Base-by-base conservation (phyloP, 163 green algal genomes). In the Coccomyxa subellipsoidea region DNA sequence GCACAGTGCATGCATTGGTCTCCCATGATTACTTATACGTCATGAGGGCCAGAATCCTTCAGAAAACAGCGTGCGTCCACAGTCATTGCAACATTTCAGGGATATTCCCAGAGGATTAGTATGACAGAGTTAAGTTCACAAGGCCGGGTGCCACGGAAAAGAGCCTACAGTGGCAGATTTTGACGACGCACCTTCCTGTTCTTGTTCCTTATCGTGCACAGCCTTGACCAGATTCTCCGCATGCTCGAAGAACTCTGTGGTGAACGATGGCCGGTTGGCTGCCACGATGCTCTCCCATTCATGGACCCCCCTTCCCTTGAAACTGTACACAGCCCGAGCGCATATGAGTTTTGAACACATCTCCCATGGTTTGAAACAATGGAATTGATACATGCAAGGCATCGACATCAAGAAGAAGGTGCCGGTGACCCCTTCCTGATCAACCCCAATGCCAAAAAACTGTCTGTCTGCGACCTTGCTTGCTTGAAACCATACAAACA, bases 271-370 rank as follows among this genome's bases (percentile, higher is more conserved):
- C 18, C 92, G 86, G 34, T 86, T 53, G 32, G 59, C 18, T 21
- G 83, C 87, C 27, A 96, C 89, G 15, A 96, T 81, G 27, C 78
- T 77, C 81, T 95, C 89, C 91, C 90, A 95, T 66, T 94, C 88
- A 7, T 78, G 31, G 36, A 69, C 78, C 1, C 81, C 53, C 32
- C 69, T 72, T 0, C 70, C 40, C 71, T 82, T 69, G 80, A 93
- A 93, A 31, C 80, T 54, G 27, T 38, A 66, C 4, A 93, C 29
- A 29, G 54, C 21, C 23, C 1, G 47, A 12, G 23, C 10, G 40
- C 40, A 54, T 54, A 8, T 54, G 8, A 54, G 8, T 54, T 18
- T 18, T 59, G 21, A 6, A 27, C 15, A 27, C 23, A 1, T 59
- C n/a, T n/a, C n/a, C n/a, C n/a, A n/a, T n/a, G n/a, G n/a, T n/a